Evolutionary conservation across 2,329 filamentous ascomycete species (phyloP).

Genomic region (Sporothrix brunneoviolacea): DNA sequence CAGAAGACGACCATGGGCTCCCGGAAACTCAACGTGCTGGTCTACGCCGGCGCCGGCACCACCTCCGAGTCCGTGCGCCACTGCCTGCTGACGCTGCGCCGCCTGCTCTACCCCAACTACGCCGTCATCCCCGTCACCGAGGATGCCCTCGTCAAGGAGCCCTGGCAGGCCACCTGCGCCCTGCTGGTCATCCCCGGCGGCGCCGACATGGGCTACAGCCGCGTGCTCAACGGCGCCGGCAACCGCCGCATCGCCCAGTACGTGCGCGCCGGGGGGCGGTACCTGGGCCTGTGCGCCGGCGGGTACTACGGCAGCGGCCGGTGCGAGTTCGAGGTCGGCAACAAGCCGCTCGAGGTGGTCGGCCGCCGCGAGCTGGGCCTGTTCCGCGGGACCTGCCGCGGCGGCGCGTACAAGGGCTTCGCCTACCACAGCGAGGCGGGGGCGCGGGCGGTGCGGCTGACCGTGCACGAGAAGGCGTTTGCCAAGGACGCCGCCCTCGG

Average conservation of each 20-base stretch:
- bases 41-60: constrained; percentile 80
- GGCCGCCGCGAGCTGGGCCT: constrained; percentile 81
- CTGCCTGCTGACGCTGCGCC: constrained; percentile 77
- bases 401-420: constrained; percentile 83
- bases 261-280: constrained; percentile 76
- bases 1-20: constrained; percentile 45
- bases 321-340: constrained; percentile 90
- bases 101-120: constrained; percentile 82
- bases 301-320: constrained; percentile 78
- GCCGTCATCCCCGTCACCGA: constrained; percentile 82
- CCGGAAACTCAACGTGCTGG: constrained; percentile 79
- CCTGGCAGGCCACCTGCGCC: constrained; percentile 81
- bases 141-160: constrained; percentile 76
- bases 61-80: constrained; percentile 86
- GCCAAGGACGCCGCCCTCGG: constrained; percentile 3
- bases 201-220: constrained; percentile 88
- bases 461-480: constrained; percentile 57
- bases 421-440: constrained; percentile 84
- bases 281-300: constrained; percentile 88
- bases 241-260: constrained; percentile 81
- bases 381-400: constrained; percentile 79
- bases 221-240: constrained; percentile 76
- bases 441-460: constrained; percentile 63
- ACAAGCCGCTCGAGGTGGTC: constrained; percentile 73
- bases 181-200: constrained; percentile 89